These are phyloP conservation scores for Babesia caballi DNA, from an alignment of 169 alveolate genomes.

Conservation along the genomic window DNA sequence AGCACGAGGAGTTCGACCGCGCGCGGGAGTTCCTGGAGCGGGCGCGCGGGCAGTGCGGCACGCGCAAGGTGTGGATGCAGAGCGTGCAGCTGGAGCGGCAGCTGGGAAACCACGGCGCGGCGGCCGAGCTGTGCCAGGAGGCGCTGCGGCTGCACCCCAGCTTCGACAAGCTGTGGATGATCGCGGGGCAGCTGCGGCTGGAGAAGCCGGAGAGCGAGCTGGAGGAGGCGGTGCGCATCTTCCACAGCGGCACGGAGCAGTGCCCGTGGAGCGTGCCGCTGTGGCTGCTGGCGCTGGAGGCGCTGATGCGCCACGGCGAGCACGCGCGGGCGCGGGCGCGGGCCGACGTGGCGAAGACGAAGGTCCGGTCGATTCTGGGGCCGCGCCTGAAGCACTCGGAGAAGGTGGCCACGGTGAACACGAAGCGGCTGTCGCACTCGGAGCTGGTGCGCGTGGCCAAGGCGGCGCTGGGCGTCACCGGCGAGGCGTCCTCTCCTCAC, in stretches of 20 bases:
- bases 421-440: conserved; percentile 36
- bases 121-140: conserved; percentile 74
- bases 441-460: conserved; percentile 60
- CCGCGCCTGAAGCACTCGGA: conserved; percentile 76
- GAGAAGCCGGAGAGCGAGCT: conserved; percentile 52
- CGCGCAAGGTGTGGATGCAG: conserved; percentile 87
- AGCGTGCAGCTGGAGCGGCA: conserved; percentile 89
- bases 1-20: conserved; percentile 87
- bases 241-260: conserved; percentile 39
- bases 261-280: conserved; percentile 79
- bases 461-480: conserved; percentile 38
- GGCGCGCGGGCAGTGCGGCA: conserved; percentile 82
- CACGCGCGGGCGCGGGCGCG: conserved; percentile 87
- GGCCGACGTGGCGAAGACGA: conserved; percentile 83
- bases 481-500: conserved; percentile 28
- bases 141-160: conserved; percentile 80
- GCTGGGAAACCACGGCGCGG: conserved; percentile 76
- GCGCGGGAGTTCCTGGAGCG: conserved; percentile 89
- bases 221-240: conserved; percentile 21
- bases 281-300: conserved; percentile 87
- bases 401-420: conserved; percentile 61
- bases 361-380: conserved; percentile 79
- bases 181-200: conserved; percentile 85
- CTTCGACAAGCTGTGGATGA: conserved; percentile 88
- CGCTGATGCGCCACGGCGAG: conserved; percentile 72